Conservation (phyloP, 73 alveolate genomes). For the Paraurostyla sp. region DNA sequence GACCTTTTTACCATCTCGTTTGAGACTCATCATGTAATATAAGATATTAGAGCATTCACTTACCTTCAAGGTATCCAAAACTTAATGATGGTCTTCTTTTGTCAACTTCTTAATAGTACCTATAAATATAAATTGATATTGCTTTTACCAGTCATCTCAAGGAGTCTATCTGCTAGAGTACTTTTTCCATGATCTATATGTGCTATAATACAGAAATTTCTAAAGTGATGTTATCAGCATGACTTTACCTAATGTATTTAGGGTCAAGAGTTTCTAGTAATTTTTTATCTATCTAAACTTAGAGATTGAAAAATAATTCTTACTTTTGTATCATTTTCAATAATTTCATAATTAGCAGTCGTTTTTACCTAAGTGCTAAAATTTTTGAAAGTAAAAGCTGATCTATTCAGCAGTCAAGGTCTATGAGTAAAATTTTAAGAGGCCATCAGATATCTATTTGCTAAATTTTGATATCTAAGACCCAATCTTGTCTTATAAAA, state of each 20-base stretch:
- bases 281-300: neutral
- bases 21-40: neutral
- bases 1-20: slow-evolving; percentile 26
- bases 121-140: slow-evolving; percentile 26
- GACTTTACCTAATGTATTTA: neutral
- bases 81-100: slow-evolving; percentile 56
- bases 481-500: too few relatives aligned
- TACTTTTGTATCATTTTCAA: neutral
- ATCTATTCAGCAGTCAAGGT: too few relatives aligned
- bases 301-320: neutral
- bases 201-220: slow-evolving; percentile 93
- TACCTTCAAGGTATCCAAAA: slow-evolving; percentile 75
- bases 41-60: neutral
- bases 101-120: slow-evolving; percentile 56
- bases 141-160: slow-evolving; percentile 75
- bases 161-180: slow-evolving; percentile 86
- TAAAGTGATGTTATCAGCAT: neutral
- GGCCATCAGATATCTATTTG: too few relatives aligned
- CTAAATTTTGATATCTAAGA: too few relatives aligned
- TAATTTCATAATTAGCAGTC: neutral
- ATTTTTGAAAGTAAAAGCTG: too few relatives aligned
- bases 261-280: slow-evolving; percentile 18
- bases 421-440: too few relatives aligned
- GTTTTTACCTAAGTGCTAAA: too few relatives aligned
- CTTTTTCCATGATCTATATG: slow-evolving; percentile 97